These are phyloP conservation scores for Passalora sequoiae DNA, from an alignment of 2,329 filamentous ascomycete species.

Conservation along the genomic window DNA sequence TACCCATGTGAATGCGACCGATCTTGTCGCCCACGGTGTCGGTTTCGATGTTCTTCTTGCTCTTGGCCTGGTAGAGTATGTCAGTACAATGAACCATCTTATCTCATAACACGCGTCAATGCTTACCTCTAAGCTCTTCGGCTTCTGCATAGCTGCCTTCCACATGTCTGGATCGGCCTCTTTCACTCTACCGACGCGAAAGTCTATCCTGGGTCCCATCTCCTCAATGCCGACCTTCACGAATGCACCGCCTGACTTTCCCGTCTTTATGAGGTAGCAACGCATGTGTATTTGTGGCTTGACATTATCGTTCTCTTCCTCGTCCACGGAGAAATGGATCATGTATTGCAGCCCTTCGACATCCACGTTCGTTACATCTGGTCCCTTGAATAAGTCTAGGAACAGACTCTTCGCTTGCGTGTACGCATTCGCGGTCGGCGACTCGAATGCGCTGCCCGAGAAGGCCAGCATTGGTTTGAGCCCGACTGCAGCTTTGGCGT, in stretches of 20 bases:
- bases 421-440: constrained; percentile 71
- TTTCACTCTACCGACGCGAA: constrained; percentile 73
- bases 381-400: constrained; percentile 84
- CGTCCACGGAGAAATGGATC: constrained; percentile 70
- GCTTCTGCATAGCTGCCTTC: constrained; percentile 87
- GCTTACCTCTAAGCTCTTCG: constrained; percentile 66
- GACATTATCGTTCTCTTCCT: constrained; percentile 42
- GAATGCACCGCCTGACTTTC: constrained; percentile 71
- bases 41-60: constrained; percentile 94
- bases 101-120: neutral
- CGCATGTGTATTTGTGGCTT: constrained; percentile 58
- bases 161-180: constrained; percentile 72
- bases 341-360: constrained; percentile 93
- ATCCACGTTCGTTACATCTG: constrained; percentile 75
- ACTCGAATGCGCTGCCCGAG: constrained; percentile 80
- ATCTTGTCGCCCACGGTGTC: constrained; percentile 95
- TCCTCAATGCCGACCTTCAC: constrained; percentile 91
- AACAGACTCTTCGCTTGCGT: constrained; percentile 82
- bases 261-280: constrained; percentile 80
- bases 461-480: constrained; percentile 90
- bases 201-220: constrained; percentile 91
- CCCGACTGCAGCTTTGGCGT: constrained; percentile 60
- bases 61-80: constrained; percentile 43
- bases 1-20: constrained; percentile 83
- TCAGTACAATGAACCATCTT: constrained; percentile 11